Base-by-base conservation (phyloP, 139 green algal genomes). In the Ettlia oleoabundans region DNA sequence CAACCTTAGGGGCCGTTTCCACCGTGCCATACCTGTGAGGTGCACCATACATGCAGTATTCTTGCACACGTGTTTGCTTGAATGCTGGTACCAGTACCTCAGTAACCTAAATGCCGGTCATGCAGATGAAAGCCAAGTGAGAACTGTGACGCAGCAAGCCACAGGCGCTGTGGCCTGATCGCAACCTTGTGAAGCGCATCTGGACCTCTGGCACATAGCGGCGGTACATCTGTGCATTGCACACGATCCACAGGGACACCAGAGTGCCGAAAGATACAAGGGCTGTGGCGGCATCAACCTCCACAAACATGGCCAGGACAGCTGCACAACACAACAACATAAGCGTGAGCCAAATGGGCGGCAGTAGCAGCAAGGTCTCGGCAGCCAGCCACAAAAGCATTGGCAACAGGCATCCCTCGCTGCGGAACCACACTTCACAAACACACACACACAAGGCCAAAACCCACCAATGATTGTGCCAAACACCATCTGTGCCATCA, bases 161-260 rank as follows among this genome's bases (percentile, higher is more conserved):
- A n/a, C n/a, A n/a, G n/a, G n/a, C n/a, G n/a, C n/a, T n/a, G n/a
- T n/a, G n/a, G n/a, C n/a, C n/a, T n/a, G n/a, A n/a, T n/a, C n/a
- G n/a, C n/a, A n/a, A 85, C 58, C 47, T 41, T 10, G 84, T 88
- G 68, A 84, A 88, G 43, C 71, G 70, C 58, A 88, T 40, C 77
- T 88, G 83, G 5, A 86, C 24, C 1, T 83, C 84, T 40, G 84
- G 84, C 24, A 69, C 81, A 51, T 86, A 88, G 42, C 85, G 66
- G 24, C 85, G 40, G 51, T 52, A 79, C 22, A 89, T 7, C 55
- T 81, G 74, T 8, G 79, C 80, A 35, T 89, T 89, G 73, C 42
- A 64, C 6, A 89, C 85, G 8, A 77, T n/a, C 74, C 65, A 86
- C 47, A 89, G 68, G 10, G 32, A 40, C 8, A 86, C 22, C 3